A percentile compares a stretch with the other conserved stretches of the same genome.
Conservation (phyloP, 2,329 filamentous ascomycete genomes). For the Pyricularia grisea region DNA sequence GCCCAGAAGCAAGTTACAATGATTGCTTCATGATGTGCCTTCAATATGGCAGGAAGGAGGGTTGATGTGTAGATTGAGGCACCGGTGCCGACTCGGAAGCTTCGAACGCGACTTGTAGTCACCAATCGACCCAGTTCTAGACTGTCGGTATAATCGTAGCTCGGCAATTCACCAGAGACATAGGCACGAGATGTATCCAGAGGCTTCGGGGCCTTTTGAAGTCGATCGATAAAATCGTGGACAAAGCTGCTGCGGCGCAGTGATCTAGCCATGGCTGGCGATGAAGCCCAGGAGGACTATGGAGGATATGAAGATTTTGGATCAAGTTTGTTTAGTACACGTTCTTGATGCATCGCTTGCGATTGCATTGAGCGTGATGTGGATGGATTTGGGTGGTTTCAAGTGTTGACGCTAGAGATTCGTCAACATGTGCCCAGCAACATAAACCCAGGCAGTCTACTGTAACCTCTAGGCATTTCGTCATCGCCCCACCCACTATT, state of each 20-base stretch:
- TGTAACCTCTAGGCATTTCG: neutral
- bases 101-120: constrained; percentile 33
- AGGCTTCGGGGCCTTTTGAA: constrained; percentile 8
- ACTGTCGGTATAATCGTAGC: constrained; percentile 33
- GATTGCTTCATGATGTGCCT: constrained; percentile 11
- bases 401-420: neutral
- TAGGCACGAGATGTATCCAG: neutral
- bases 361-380: neutral
- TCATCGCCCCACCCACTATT: neutral
- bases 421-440: neutral
- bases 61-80: constrained; percentile 42
- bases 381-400: neutral
- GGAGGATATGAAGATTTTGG: neutral
- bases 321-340: neutral
- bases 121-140: constrained; percentile 25
- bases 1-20: constrained; percentile 24
- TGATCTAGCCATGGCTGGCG: neutral
- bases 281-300: neutral
- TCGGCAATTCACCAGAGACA: constrained; percentile 31
- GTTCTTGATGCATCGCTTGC: neutral
- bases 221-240: constrained; percentile 12
- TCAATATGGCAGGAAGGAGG: constrained; percentile 49
- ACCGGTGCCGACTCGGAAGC: constrained; percentile 49
- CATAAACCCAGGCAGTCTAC: neutral
- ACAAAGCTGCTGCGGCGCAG: constrained; percentile 11